Evolutionary conservation across 129 eudicot species (phyloP), one percentile per base, ranked within the genome.

Genomic region (Dittrichia graveolens): DNA sequence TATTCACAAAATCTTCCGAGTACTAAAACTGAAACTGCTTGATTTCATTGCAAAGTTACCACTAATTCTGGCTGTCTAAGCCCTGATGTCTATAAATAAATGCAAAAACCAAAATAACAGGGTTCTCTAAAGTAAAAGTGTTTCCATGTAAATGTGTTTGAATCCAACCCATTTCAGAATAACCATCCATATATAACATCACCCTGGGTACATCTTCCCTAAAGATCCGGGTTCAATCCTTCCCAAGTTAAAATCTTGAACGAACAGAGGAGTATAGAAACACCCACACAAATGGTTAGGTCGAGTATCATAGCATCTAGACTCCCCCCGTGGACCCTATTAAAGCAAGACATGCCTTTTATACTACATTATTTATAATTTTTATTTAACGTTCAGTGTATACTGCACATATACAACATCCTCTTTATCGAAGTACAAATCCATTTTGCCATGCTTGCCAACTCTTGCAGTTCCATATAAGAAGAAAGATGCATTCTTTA

Each of bases 381-480:
- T 60, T n/a, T 47, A 57, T 48, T 46, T 13, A 5, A 35, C 60
- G 37, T 73, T 24, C 19, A 73, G 5, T 61, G 14, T 9, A 60
- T 73, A 47, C 40, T 47, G 19, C 61, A 39, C 14, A 62, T 38
- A 15, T 46, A 59, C 61, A 10, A 39, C 18, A 73, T 8, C 13
- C 45, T 14, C 34, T 58, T 45, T 37, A 73, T n/a, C 49, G 35
- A 55, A 5, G 3, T 31, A 5, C 31, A 42, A 3, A 48, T 6
- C 67, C 69, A 61, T 61, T 73, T 35, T 44, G 12, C 3, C 46
- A 45, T 35, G 60, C 73, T 67, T 14, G n/a, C 24, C 46, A 64
- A 64, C 34, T 14, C 11, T 65, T 4, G 55, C 55, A 43, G 52
- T 65, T 49, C 46, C 60, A 48, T 67, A 67, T 67, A 67, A 48